phyloP scores from a whole-genome alignment of 176 grass and related monocot species.

The sorghum (Sorghum bicolor) region DNA sequence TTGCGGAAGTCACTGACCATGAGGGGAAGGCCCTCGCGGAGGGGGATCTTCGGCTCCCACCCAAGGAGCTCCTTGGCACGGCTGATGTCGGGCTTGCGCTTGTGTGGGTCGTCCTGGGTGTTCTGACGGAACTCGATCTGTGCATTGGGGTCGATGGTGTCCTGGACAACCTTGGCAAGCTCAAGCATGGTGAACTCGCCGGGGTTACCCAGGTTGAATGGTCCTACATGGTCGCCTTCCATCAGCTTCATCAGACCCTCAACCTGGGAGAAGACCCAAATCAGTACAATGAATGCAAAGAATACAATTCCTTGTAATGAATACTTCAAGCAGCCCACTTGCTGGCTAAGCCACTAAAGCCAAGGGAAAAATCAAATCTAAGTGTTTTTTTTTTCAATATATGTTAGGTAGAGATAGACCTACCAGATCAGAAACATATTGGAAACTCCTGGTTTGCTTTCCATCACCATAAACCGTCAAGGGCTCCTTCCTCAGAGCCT shows the following conservation, averaged over 20 bases:
- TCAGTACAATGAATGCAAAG: conserved; percentile 26
- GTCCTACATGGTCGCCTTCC: conserved; percentile 85
- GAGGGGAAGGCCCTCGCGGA: conserved; percentile 71
- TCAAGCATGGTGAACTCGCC: conserved; percentile 98
- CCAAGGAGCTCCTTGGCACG: conserved; percentile 68
- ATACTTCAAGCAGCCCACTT: background rate
- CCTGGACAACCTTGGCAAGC: conserved; percentile 89
- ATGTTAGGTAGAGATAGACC: background rate
- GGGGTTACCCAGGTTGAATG: conserved; percentile 95
- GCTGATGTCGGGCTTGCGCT: conserved; percentile 89
- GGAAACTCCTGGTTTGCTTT: conserved; percentile 97
- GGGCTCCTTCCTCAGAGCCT: conserved; percentile 86
- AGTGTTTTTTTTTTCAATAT: background rate
- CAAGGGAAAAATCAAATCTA: background rate
- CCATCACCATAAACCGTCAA: conserved; percentile 92
- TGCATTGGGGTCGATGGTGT: conserved; percentile 82
- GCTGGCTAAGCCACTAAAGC: background rate
- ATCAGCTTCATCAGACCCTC: conserved; percentile 90
- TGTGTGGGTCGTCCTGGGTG: conserved; percentile 92
- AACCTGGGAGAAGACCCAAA: conserved; percentile 46
- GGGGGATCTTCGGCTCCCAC: conserved; percentile 82
- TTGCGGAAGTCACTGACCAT: conserved; percentile 91
- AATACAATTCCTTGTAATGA: background rate
- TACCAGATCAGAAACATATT: conserved; percentile 94
- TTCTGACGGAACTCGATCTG: conserved; percentile 77